A percentile compares a stretch with the other conserved stretches of the same genome.
phyloP scores from a whole-genome alignment of 2,329 filamentous ascomycete species.

The Rutstroemia sp. region DNA sequence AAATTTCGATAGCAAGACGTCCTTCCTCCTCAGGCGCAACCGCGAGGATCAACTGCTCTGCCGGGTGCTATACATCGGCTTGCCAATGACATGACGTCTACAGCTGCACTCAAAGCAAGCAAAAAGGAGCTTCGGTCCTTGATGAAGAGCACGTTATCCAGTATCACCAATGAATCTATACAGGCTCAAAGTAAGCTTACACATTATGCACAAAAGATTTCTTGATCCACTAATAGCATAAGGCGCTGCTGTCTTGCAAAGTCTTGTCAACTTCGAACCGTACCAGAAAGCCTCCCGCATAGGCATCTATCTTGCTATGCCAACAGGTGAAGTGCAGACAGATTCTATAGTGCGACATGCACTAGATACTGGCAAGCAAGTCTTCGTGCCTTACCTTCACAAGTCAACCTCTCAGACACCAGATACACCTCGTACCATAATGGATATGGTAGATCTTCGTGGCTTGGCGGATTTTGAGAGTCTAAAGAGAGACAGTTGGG shows the following conservation, averaged over 20 bases:
- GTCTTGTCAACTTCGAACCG: conserved; percentile 59
- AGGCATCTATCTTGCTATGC: conserved; percentile 92
- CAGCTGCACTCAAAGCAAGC: conserved; percentile 47
- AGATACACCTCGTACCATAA: conserved; percentile 55
- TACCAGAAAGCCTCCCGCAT: conserved; percentile 70
- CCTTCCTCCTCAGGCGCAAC: too few species aligned
- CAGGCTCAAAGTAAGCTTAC: conserved; percentile 58
- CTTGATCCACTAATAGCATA: conserved; percentile 8
- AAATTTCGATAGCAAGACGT: neutral
- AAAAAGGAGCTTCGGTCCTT: conserved; percentile 69
- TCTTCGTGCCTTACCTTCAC: conserved; percentile 89
- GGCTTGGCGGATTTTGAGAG: conserved; percentile 71
- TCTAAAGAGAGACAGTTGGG: conserved; percentile 76
- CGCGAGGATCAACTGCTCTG: too few species aligned
- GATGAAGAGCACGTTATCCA: conserved; percentile 60
- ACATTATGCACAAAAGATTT: conserved; percentile 1
- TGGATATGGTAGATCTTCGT: conserved; percentile 88
- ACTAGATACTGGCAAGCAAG: conserved; percentile 66
- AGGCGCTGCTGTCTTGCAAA: conserved; percentile 60
- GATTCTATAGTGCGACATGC: conserved; percentile 75
- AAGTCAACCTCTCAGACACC: conserved; percentile 36
- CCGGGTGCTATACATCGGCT: neutral
- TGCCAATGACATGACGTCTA: conserved; percentile 16
- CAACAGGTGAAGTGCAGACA: conserved; percentile 77
- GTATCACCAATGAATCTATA: conserved; percentile 54